Evolutionary conservation across 805 yeast genomes (phyloP).

Genomic region (Metschnikowia kofuensis): DNA sequence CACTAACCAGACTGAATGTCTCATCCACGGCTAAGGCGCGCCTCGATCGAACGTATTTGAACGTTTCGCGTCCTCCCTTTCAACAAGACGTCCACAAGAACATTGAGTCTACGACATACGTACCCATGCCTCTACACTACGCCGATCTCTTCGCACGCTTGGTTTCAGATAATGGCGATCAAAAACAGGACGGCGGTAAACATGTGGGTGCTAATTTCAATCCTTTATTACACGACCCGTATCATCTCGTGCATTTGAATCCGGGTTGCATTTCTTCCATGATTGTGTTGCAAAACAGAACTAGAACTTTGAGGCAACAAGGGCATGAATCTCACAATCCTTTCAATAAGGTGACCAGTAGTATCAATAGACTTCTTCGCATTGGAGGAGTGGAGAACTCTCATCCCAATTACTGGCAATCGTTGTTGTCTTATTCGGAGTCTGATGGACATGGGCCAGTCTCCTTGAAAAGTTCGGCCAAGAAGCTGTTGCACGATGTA

Average conservation of each 20-base stretch:
- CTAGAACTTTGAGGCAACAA: conserved; percentile 7
- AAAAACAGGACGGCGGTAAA: conserved; percentile 38
- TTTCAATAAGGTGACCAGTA: conserved; percentile 31
- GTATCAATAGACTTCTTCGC: conserved; percentile 29
- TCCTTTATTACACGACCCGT: conserved; percentile 52
- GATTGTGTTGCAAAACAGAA: conserved; percentile 10
- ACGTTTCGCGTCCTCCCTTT: conserved; percentile 38
- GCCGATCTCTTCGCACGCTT: conserved; percentile 38
- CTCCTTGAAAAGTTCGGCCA: background rate
- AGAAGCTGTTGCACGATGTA: conserved; percentile 1
- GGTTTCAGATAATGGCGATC: conserved; percentile 34
- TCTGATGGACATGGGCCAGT: background rate
- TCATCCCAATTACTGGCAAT: conserved; percentile 3
- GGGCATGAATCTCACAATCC: conserved; percentile 21
- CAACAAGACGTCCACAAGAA: conserved; percentile 18
- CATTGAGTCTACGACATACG: conserved; percentile 50
- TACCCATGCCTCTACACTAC: conserved; percentile 49
- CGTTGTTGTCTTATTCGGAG: conserved; percentile 2
- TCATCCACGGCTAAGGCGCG: conserved; percentile 15
- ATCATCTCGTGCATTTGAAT: conserved; percentile 48
- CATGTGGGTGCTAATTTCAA: conserved; percentile 54
- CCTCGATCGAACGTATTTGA: conserved; percentile 28
- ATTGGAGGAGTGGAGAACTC: conserved; percentile 8
- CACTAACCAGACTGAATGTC: conserved; percentile 19
- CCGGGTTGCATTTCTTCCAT: conserved; percentile 47